These are phyloP conservation scores for Buxus sempervirens DNA, from an alignment of 164 flowering plant genomes.

Conservation along the genomic window DNA sequence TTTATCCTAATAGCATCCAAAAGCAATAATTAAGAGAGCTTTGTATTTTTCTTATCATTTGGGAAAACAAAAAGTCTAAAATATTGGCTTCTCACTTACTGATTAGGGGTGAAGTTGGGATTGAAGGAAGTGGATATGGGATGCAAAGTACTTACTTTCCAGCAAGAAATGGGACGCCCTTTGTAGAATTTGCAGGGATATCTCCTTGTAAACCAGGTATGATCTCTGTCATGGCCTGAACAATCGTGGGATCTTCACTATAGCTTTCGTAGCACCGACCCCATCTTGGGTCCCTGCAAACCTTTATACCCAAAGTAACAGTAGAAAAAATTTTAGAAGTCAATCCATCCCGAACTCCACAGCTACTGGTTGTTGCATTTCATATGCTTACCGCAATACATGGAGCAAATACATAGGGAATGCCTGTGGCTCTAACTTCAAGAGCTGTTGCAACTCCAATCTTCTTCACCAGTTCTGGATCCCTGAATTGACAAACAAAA, in stretches of 20 bases:
- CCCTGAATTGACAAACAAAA: constrained; percentile 6
- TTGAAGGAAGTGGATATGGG: too few relatives aligned
- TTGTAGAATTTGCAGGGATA: constrained; percentile 6
- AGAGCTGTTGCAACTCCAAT: constrained; percentile 20
- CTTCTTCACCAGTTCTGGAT: constrained; percentile 13
- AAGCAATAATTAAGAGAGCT: too few relatives aligned
- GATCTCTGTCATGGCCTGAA: constrained; percentile 24
- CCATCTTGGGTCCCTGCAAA: constrained; percentile 37
- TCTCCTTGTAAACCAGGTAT: constrained; percentile 29
- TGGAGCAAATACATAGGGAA: constrained; percentile 19
- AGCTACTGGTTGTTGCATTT: not conserved
- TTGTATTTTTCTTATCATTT: too few relatives aligned
- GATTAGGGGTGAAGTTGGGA: too few relatives aligned
- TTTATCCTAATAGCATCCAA: not conserved
- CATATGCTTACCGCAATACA: constrained; percentile 12
- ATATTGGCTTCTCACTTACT: too few relatives aligned
- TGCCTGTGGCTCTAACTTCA: constrained; percentile 21
- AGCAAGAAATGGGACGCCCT: constrained; percentile 18
- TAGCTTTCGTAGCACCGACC: constrained; percentile 30
- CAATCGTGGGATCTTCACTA: constrained; percentile 24
- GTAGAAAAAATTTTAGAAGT: not conserved
- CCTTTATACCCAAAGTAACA: constrained; percentile 2
- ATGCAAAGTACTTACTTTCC: constrained; percentile 6
- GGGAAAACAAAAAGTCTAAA: too few relatives aligned
- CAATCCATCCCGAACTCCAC: not conserved